Base-by-base conservation (phyloP, 805 yeast species). In the Kuraishia cidri region DNA sequence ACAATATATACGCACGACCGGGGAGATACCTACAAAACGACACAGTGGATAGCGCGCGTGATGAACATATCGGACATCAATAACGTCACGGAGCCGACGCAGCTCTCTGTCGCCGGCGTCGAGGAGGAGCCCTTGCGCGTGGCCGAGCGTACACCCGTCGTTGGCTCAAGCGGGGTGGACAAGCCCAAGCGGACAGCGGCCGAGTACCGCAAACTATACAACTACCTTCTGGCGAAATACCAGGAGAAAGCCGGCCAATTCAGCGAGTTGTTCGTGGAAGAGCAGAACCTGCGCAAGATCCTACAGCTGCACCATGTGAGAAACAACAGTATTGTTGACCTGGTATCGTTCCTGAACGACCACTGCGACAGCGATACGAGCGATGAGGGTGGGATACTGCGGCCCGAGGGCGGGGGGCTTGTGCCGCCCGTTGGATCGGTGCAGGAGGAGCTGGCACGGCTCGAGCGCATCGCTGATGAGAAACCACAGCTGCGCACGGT, bases 161-260 rank as follows among this genome's bases (percentile, higher is more conserved):
- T n/a, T n/a, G n/a, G n/a, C n/a, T n/a, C n/a, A n/a, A n/a, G n/a
- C n/a, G n/a, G n/a, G n/a, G n/a, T n/a, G n/a, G n/a, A n/a, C n/a
- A n/a, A n/a, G n/a, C n/a, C n/a, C n/a, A n/a, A n/a, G n/a, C n/a
- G 30, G 18, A 23, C 31, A 5, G 24, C 26, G 7, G 31, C 17
- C 10, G 35, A 33, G 22, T 28, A 33, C 27, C 19, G 28, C 11
- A 24, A 27, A 7, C 16, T 33, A 15, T 33, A 33, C 31, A 28
- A 21, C 14, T 33, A 16, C 19, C 23, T 33, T 20, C 18, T 33
- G 22, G 26, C 26, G 14, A 21, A 33, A 13, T 28, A 33, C 28
- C 7, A 27, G 15, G 18, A 23, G n/a, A 22, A 17, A 13, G 15
- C 23, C 17, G 16, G 18, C 12, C 12, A 27, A 5, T 28, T 27